Conservation (phyloP, 352 stramenopile species). For the Pythium volutum region DNA sequence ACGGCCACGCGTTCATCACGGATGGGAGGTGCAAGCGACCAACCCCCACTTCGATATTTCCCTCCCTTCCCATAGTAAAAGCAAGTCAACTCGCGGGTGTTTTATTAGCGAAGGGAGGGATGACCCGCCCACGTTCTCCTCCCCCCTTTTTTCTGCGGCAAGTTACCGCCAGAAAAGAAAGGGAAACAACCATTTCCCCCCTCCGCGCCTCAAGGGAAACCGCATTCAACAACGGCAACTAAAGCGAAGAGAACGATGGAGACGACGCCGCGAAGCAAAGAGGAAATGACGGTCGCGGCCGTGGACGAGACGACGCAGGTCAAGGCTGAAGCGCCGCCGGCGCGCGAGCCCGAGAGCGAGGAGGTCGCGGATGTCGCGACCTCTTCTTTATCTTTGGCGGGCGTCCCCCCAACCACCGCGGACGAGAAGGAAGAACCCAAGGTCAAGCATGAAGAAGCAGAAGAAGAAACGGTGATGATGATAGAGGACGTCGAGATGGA, state of each 20-base stretch:
- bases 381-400: no score
- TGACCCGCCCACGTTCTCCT: neutral
- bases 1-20: neutral
- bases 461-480: no score
- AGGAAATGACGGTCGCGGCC: neutral
- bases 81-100: conserved; percentile 10
- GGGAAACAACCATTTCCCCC: conserved; percentile 22
- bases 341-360: conserved; percentile 17
- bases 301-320: neutral
- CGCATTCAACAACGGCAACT: neutral
- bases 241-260: neutral
- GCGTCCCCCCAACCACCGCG: no score
- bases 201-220: conserved; percentile 12
- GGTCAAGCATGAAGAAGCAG: neutral
- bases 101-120: conserved; percentile 14
- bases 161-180: conserved; percentile 28
- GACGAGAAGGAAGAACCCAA: neutral
- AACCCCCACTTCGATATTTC: conserved; percentile 26
- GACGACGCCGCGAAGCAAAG: neutral
- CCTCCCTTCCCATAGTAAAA: conserved; percentile 17
- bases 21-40: conserved; percentile 6
- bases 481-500: conserved; percentile 19
- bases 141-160: conserved; percentile 30
- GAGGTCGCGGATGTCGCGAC: neutral
- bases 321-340: neutral